A percentile compares a stretch with the other conserved stretches of the same genome.
phyloP scores from a whole-genome alignment of 2,329 filamentous ascomycete species.

The Trichoderma polysporum region DNA sequence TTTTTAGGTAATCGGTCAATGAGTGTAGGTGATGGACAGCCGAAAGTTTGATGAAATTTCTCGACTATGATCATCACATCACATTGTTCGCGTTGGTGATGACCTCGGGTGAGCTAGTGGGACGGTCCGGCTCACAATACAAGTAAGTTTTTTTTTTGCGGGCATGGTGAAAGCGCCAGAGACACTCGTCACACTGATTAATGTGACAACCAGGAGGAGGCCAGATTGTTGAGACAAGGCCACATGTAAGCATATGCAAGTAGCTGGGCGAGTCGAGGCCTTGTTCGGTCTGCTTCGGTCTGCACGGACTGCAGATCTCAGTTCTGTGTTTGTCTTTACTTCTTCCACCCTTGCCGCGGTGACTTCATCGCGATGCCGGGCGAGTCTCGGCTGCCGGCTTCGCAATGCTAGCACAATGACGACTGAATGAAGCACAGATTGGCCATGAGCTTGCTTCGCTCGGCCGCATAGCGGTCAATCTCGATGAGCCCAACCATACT shows the following conservation, averaged over 20 bases:
- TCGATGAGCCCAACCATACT: slow-evolving; percentile 1
- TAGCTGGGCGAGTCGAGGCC: neutral
- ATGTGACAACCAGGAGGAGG: neutral
- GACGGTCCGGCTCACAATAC: slow-evolving; percentile 30
- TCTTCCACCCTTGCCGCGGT: slow-evolving; percentile 2
- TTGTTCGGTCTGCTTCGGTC: slow-evolving; percentile 18
- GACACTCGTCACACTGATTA: neutral
- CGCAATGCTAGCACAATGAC: slow-evolving; percentile 18
- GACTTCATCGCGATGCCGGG: slow-evolving; percentile 2
- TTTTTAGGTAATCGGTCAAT: slow-evolving; percentile 15
- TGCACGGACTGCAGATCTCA: slow-evolving; percentile 11
- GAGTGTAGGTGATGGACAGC: neutral
- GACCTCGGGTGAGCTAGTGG: slow-evolving; percentile 28
- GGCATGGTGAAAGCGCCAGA: neutral
- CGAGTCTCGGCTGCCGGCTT: slow-evolving; percentile 26
- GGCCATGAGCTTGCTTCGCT: neutral
- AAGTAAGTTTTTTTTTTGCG: neutral
- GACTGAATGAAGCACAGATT: slow-evolving; percentile 6
- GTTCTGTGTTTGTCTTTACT: neutral
- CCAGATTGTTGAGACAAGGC: slow-evolving; percentile 13
- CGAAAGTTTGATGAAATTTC: neutral
- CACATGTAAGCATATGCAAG: neutral
- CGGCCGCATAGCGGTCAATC: slow-evolving; percentile 23
- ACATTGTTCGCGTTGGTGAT: slow-evolving; percentile 17
- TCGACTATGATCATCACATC: slow-evolving; percentile 1